A percentile compares a stretch with the other conserved stretches of the same genome.
Conservation (phyloP, 2,329 filamentous ascomycete species). For the Arthrocladium fulminans region DNA sequence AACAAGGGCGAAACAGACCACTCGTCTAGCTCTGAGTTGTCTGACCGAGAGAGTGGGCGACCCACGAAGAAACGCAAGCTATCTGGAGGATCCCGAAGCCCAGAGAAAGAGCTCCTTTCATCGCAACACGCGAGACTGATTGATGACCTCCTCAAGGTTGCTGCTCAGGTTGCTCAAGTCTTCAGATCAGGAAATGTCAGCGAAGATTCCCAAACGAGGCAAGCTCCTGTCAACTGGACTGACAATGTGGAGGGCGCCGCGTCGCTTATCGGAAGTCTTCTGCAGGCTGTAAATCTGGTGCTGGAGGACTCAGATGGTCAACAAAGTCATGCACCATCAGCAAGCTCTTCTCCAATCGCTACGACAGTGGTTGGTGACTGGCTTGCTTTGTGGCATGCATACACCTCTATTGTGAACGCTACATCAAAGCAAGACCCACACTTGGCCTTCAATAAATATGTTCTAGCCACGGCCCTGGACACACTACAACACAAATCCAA, state of each 20-base stretch:
- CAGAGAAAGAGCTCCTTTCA: too few species aligned
- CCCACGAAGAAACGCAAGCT: conserved; percentile 18
- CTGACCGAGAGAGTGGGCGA: background rate
- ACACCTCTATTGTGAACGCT: background rate
- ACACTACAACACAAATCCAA: background rate
- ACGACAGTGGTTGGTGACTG: background rate
- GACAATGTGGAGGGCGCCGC: background rate
- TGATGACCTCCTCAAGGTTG: background rate
- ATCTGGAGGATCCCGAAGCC: background rate
- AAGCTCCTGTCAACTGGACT: background rate
- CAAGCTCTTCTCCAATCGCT: background rate
- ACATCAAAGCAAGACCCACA: background rate
- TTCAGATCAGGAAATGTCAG: background rate
- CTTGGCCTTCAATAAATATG: background rate
- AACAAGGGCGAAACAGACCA: background rate
- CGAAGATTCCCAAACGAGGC: background rate
- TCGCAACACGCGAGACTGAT: background rate
- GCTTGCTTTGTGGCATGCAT: background rate
- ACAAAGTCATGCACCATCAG: background rate
- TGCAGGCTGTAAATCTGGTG: background rate
- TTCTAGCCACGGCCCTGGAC: background rate
- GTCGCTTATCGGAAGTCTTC: background rate
- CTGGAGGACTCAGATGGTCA: background rate
- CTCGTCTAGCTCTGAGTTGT: background rate
- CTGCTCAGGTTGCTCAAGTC: background rate